Conservation (phyloP, 1,284 basidiomycete genomes). For the Heterobasidion occidentale region DNA sequence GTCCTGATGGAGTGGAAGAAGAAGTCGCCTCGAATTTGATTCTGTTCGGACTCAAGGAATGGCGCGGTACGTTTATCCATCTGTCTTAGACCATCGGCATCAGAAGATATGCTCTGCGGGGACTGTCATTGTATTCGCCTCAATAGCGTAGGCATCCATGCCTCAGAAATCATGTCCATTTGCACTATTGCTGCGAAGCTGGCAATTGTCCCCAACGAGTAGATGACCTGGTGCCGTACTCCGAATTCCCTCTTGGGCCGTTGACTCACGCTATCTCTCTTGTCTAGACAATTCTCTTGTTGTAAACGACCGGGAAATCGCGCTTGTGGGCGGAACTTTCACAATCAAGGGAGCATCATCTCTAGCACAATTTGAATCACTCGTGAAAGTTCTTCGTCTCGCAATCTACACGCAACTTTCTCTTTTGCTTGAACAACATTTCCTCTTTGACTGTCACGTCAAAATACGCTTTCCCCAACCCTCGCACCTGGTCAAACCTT, state of each 20-base stretch:
- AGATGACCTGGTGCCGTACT: neutral
- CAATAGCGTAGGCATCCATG: neutral
- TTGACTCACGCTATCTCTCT: neutral
- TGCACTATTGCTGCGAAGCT: no score
- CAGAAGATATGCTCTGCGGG: neutral
- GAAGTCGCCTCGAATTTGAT: slow-evolving; percentile 20
- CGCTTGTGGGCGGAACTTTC: slow-evolving; percentile 54
- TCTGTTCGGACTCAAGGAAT: slow-evolving; percentile 43
- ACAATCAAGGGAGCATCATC: slow-evolving; percentile 38
- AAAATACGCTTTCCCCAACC: slow-evolving; percentile 34
- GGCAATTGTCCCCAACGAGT: no score
- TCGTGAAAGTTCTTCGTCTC: slow-evolving; percentile 43
- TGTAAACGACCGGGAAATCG: slow-evolving; percentile 17
- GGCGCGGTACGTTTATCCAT: slow-evolving; percentile 31
- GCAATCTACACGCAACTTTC: slow-evolving; percentile 51
- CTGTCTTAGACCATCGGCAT: neutral
- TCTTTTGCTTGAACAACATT: slow-evolving; percentile 51
- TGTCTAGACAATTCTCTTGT: slow-evolving; percentile 6
- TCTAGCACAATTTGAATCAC: slow-evolving; percentile 30
- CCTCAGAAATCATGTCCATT: neutral
- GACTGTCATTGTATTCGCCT: neutral
- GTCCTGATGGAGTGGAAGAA: slow-evolving; percentile 16
- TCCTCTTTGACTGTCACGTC: slow-evolving; percentile 44
- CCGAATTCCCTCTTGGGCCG: no score
- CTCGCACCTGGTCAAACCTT: slow-evolving; percentile 10